A percentile compares a stretch with the other conserved stretches of the same genome.
Conservation (phyloP, 192 early-diverging fungal genomes). For the Coemansia sp. region DNA sequence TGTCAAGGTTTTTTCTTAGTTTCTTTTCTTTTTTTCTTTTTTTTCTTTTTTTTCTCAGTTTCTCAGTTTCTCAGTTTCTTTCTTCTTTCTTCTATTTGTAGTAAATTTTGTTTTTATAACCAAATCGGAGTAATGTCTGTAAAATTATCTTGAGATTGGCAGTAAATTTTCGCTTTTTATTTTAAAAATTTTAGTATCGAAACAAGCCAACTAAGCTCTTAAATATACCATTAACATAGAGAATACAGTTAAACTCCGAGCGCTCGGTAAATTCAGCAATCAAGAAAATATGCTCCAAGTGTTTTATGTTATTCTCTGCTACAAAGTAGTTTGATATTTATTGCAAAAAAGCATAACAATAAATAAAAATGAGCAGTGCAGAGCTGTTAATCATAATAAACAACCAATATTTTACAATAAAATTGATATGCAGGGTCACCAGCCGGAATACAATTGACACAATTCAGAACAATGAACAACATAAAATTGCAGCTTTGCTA, state of each 20-base stretch:
- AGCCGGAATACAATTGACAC: slow-evolving; percentile 53
- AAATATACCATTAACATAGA: neutral
- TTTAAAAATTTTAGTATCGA: neutral
- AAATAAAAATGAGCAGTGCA: slow-evolving; percentile 32
- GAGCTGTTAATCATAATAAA: slow-evolving; percentile 66
- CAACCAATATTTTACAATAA: slow-evolving; percentile 25
- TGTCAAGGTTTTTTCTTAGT: neutral
- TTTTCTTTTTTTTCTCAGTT: neutral
- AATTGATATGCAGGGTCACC: slow-evolving; percentile 52
- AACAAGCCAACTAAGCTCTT: neutral
- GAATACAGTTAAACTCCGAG: neutral
- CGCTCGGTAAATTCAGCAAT: neutral
- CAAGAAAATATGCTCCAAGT: neutral
- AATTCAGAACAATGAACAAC: slow-evolving; percentile 71
- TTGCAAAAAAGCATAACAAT: slow-evolving; percentile 66
- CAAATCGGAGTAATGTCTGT: neutral
- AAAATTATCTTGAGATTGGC: neutral
- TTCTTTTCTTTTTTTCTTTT: neutral
- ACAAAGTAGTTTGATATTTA: slow-evolving; percentile 70
- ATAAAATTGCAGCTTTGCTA: slow-evolving; percentile 61
- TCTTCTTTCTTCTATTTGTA: neutral
- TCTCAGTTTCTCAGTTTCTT: too few species aligned
- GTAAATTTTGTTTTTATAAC: neutral
- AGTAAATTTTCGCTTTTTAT: neutral
- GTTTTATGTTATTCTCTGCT: slow-evolving; percentile 3